Evolutionary conservation across 176 grass and related monocot species (phyloP).

Genomic region (Bothriochloa decipiens): DNA sequence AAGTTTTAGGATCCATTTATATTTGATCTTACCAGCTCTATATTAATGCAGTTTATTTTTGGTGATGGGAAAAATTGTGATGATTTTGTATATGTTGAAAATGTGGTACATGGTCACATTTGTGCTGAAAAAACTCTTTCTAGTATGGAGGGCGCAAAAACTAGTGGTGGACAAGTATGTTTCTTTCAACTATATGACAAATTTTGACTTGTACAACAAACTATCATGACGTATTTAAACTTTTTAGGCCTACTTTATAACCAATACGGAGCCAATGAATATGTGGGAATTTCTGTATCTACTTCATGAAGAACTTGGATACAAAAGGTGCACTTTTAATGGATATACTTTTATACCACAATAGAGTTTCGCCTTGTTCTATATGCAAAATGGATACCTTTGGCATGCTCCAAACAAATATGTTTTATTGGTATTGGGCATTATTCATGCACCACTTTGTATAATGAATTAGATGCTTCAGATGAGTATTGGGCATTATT

Average conservation of each 20-base stretch:
- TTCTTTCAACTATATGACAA: not conserved
- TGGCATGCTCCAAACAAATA: too few relatives aligned
- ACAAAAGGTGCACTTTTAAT: slow-evolving; percentile 44
- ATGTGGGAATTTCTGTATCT: slow-evolving; percentile 71
- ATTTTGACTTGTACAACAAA: not conserved
- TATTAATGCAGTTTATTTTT: slow-evolving; percentile 59
- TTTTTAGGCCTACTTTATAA: slow-evolving; percentile 77
- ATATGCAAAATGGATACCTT: not conserved
- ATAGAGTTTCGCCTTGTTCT: not conserved
- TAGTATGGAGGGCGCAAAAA: slow-evolving; percentile 49
- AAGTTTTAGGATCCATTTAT: not conserved
- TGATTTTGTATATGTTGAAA: slow-evolving; percentile 90
- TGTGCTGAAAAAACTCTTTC: slow-evolving; percentile 74
- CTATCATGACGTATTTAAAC: not conserved
- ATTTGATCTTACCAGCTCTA: not conserved
- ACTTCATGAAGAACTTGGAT: slow-evolving; percentile 66
- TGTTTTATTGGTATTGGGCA: too few relatives aligned
- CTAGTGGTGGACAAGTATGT: slow-evolving; percentile 64
- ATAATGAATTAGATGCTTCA: not conserved
- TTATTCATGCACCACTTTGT: too few relatives aligned
- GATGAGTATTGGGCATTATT: not conserved
- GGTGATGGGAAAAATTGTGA: slow-evolving; percentile 73
- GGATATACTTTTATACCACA: not conserved
- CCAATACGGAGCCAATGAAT: slow-evolving; percentile 76
- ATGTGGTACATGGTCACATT: slow-evolving; percentile 78